phyloP scores from a whole-genome alignment of 257 asterid genomes.

The Phtheirospermum japonicum region DNA sequence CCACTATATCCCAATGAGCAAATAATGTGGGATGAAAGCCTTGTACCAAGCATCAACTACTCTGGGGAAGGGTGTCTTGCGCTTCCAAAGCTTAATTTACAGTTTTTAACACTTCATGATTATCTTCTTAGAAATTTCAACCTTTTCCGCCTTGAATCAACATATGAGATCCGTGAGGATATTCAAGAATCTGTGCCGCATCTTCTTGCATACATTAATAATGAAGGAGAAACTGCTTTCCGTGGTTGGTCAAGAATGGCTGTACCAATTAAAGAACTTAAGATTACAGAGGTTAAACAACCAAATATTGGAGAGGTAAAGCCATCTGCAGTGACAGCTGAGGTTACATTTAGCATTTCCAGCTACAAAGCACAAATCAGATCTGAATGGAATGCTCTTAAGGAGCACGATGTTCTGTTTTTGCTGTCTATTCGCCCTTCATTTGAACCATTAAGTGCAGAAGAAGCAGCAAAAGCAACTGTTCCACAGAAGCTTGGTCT shows the following conservation, averaged over 20 bases:
- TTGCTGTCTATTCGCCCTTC: slow-evolving; percentile 81
- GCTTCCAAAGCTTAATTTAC: slow-evolving; percentile 94
- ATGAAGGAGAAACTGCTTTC: slow-evolving; percentile 95
- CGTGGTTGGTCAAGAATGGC: slow-evolving; percentile 99
- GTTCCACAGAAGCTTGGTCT: slow-evolving; percentile 95
- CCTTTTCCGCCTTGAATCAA: slow-evolving; percentile 98
- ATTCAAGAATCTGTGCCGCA: slow-evolving; percentile 99
- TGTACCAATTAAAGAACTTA: slow-evolving; percentile 83
- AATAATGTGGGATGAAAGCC: slow-evolving; percentile 99
- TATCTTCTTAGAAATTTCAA: slow-evolving; percentile 95
- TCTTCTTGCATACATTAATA: slow-evolving; percentile 76
- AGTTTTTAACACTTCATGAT: slow-evolving; percentile 93
- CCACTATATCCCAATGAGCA: slow-evolving; percentile 97
- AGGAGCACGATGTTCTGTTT: slow-evolving; percentile 97
- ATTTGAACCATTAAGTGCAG: slow-evolving; percentile 88
- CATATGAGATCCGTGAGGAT: slow-evolving; percentile 98
- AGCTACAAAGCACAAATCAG: slow-evolving; percentile 95
- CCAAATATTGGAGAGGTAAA: slow-evolving; percentile 98
- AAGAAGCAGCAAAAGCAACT: slow-evolving; percentile 81
- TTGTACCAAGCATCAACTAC: slow-evolving; percentile 97
- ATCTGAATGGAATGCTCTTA: slow-evolving; percentile 95
- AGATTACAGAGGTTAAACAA: slow-evolving; percentile 75
- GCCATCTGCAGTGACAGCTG: slow-evolving; percentile 90
- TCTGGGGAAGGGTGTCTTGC: slow-evolving; percentile 99
- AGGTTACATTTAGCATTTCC: slow-evolving; percentile 83